These are phyloP conservation scores for Colletotrichum sp. DNA, from an alignment of 2,329 filamentous ascomycete genomes.

Conservation along the genomic window DNA sequence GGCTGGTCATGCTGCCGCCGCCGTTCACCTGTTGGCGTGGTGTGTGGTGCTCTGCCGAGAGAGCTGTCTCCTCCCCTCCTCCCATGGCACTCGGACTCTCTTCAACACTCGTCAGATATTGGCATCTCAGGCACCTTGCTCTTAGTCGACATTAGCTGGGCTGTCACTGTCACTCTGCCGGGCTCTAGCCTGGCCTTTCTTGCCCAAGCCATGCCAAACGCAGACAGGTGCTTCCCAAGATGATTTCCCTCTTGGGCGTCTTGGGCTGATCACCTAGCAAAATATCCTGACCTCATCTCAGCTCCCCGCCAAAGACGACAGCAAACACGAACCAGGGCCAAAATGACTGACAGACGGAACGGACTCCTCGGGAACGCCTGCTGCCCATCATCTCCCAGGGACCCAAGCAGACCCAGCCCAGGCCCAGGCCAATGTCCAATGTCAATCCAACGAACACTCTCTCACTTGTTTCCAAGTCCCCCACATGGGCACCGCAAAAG, in stretches of 20 bases:
- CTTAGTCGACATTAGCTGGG: neutral
- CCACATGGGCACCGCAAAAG: neutral
- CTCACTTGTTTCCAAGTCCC: neutral
- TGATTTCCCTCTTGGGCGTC: neutral
- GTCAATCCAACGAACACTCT: neutral
- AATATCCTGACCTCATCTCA: conserved; percentile 3
- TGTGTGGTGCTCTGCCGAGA: neutral
- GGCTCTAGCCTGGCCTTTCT: neutral
- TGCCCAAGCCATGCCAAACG: neutral
- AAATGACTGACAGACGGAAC: conserved; percentile 1
- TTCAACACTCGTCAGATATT: neutral
- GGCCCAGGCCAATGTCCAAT: neutral
- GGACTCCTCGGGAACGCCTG: neutral
- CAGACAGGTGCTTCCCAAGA: neutral
- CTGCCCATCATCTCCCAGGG: neutral
- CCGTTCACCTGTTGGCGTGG: neutral
- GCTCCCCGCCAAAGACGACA: neutral
- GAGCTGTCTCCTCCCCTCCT: neutral
- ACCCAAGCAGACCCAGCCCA: neutral
- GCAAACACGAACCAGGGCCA: neutral
- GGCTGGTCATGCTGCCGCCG: neutral
- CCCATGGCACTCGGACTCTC: neutral
- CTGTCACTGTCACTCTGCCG: conserved; percentile 11
- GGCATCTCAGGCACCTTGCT: neutral
- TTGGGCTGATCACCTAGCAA: neutral